Percentiles rank a stretch among this genome's conserved stretches.
Conservation (phyloP, 805 yeast species). For the Schwanniomyces yamadae region DNA sequence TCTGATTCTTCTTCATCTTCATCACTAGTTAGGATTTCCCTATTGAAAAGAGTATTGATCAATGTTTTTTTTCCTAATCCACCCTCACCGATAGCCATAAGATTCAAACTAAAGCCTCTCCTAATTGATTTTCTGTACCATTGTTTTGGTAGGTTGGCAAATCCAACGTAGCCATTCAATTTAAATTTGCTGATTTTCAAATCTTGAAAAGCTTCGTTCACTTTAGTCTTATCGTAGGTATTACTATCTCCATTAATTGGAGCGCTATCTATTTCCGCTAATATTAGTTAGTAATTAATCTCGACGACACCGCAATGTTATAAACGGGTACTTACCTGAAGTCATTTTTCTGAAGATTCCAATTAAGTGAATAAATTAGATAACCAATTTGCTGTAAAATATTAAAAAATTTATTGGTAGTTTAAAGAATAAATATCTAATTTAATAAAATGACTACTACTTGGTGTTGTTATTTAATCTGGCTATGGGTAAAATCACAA, state of each 20-base stretch:
- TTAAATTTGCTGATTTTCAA: constrained; percentile 75
- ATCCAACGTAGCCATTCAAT: constrained; percentile 91
- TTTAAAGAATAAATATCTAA: too few species aligned
- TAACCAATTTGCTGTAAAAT: too few species aligned
- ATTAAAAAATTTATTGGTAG: too few species aligned
- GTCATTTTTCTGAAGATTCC: constrained; percentile 7
- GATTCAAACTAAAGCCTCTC: constrained; percentile 84
- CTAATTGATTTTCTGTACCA: constrained; percentile 95
- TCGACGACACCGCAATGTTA: not conserved
- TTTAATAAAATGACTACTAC: too few species aligned
- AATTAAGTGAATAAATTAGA: too few species aligned
- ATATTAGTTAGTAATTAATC: not conserved
- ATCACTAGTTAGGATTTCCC: constrained; percentile 27
- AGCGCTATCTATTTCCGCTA: not conserved
- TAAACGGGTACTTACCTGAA: constrained; percentile 7
- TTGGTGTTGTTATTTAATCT: too few species aligned
- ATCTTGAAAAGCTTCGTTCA: constrained; percentile 25
- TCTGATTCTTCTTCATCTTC: constrained; percentile 9
- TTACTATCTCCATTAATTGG: not conserved
- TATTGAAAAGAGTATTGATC: constrained; percentile 79
- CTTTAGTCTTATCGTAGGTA: not conserved
- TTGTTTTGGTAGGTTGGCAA: constrained; percentile 96
- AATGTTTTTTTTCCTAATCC: constrained; percentile 94
- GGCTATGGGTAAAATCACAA: too few species aligned
- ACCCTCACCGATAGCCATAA: constrained; percentile 87